These are phyloP conservation scores for Amphibolis antarctica DNA, from an alignment of 106 monocot species.

Conservation along the genomic window DNA sequence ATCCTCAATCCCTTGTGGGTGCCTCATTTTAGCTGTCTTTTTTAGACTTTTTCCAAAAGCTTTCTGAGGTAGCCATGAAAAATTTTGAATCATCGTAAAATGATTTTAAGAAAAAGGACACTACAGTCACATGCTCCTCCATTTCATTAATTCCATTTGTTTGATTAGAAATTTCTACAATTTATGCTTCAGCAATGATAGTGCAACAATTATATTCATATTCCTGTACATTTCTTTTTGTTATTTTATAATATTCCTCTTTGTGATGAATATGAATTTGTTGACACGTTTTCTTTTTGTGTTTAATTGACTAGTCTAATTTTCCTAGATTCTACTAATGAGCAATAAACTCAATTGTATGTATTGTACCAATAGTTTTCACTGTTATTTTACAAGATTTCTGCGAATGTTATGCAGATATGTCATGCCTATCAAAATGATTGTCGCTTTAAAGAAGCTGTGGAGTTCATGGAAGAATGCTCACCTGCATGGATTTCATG, in stretches of 20 bases:
- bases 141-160: not conserved
- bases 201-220: too few relatives aligned
- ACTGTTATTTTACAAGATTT: too few relatives aligned
- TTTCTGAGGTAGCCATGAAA: too few relatives aligned
- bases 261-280: slow-evolving; percentile 25
- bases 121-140: too few relatives aligned
- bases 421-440: slow-evolving; percentile 79
- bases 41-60: too few relatives aligned
- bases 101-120: too few relatives aligned
- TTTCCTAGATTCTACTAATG: too few relatives aligned
- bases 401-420: slow-evolving; percentile 29
- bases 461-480: slow-evolving; percentile 67
- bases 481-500: slow-evolving; percentile 57
- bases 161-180: not conserved
- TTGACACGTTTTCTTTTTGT: slow-evolving; percentile 15
- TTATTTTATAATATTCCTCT: not conserved
- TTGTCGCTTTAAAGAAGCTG: slow-evolving; percentile 74
- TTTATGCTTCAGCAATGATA: not conserved
- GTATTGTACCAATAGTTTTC: not conserved
- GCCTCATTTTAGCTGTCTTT: too few relatives aligned
- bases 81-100: too few relatives aligned
- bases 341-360: not conserved
- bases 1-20: too few relatives aligned
- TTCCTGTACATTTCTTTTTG: too few relatives aligned
- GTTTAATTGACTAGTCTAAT: too few relatives aligned